Evolutionary conservation across 2,329 filamentous ascomycete genomes (phyloP).

Genomic region (Endocalyx cinctus): DNA sequence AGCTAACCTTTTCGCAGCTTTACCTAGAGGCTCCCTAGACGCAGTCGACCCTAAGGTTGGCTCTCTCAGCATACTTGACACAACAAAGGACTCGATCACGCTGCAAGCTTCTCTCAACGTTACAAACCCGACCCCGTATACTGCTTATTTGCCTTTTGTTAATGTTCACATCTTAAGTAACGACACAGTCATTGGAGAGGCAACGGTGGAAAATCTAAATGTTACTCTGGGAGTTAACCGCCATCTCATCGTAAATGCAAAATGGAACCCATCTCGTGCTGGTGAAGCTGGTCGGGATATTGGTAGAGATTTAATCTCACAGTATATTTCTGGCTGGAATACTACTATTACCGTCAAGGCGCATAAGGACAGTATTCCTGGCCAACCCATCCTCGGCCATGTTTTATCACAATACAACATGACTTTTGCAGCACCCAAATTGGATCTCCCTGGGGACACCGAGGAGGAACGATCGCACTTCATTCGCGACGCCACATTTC

Average conservation of each 20-base stretch:
- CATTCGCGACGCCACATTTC: slow-evolving; percentile 80
- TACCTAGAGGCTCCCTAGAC: slow-evolving; percentile 48
- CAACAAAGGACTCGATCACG: slow-evolving; percentile 64
- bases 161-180: slow-evolving; percentile 74
- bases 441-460: slow-evolving; percentile 52
- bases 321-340: slow-evolving; percentile 85
- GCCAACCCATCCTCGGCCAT: slow-evolving; percentile 65
- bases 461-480: slow-evolving; percentile 57
- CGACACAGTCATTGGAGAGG: slow-evolving; percentile 69
- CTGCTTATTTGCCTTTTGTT: slow-evolving; percentile 73
- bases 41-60: slow-evolving; percentile 59
- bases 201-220: slow-evolving; percentile 58
- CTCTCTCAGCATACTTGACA: slow-evolving; percentile 67
- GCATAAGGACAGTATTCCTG: slow-evolving; percentile 69
- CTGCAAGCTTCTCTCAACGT: slow-evolving; percentile 72
- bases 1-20: slow-evolving; percentile 45
- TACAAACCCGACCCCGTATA: slow-evolving; percentile 86
- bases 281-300: slow-evolving; percentile 57
- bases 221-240: slow-evolving; percentile 68
- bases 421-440: slow-evolving; percentile 64
- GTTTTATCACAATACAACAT: slow-evolving; percentile 69
- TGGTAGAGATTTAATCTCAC: slow-evolving; percentile 71
- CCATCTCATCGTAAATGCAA: slow-evolving; percentile 60
- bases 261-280: slow-evolving; percentile 69
- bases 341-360: slow-evolving; percentile 71